Conservation (phyloP, 139 green algal species). For the Tetradesmus lagerheimii region DNA sequence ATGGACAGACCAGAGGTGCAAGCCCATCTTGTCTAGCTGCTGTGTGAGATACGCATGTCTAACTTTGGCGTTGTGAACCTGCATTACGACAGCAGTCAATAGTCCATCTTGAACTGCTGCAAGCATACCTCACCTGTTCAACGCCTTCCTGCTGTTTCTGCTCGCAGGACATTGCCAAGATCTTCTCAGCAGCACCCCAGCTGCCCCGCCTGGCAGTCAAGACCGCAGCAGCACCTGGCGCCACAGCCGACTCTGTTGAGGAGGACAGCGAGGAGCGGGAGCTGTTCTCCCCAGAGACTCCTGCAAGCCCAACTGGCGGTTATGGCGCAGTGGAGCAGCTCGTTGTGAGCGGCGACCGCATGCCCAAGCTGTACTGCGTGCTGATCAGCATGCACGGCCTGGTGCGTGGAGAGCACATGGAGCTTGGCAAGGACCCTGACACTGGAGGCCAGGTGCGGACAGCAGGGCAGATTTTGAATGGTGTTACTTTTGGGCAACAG, state of each 20-base stretch:
- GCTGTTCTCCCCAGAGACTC: slow-evolving; percentile 20
- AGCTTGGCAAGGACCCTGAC: slow-evolving; percentile 93
- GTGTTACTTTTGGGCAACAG: background rate
- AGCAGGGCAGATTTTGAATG: slow-evolving; percentile 10
- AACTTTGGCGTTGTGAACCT: too few species aligned
- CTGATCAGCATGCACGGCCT: slow-evolving; percentile 93
- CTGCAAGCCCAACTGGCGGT: slow-evolving; percentile 4
- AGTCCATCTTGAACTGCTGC: background rate
- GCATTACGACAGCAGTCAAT: too few species aligned
- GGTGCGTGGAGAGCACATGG: slow-evolving; percentile 91
- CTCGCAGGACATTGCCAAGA: slow-evolving; percentile 42
- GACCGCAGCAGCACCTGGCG: background rate
- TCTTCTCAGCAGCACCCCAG: background rate
- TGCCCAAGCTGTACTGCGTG: slow-evolving; percentile 84
- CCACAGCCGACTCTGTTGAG: background rate
- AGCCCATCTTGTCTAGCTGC: too few species aligned
- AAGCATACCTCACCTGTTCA: background rate
- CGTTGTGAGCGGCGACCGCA: slow-evolving; percentile 12
- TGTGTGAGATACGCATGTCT: too few species aligned
- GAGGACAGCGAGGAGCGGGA: slow-evolving; percentile 24
- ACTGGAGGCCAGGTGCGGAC: slow-evolving; percentile 89
- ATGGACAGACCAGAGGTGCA: too few species aligned
- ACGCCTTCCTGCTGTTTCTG: background rate
- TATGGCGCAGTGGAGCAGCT: background rate
- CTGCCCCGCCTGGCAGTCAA: slow-evolving; percentile 31